These are phyloP conservation scores for Monilinia vaccinii-corymbosi DNA, from an alignment of 2,329 filamentous ascomycete species.

Conservation along the genomic window DNA sequence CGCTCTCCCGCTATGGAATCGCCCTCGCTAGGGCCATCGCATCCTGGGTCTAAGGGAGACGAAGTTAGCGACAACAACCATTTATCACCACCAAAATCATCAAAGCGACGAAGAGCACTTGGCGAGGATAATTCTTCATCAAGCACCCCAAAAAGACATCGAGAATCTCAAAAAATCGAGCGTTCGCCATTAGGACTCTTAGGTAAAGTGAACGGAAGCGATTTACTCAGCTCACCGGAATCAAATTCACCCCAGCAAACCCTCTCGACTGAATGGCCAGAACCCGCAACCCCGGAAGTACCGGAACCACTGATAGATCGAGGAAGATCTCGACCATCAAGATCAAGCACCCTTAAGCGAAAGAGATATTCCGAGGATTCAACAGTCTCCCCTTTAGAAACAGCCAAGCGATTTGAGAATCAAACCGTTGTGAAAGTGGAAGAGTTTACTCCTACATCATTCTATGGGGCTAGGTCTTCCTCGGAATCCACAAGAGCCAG, in stretches of 20 bases:
- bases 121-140: neutral
- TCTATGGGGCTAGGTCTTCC: neutral
- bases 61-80: neutral
- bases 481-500: conserved; percentile 9
- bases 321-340: neutral
- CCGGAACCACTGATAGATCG: neutral
- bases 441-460: neutral
- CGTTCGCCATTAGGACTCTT: neutral
- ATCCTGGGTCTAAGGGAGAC: neutral
- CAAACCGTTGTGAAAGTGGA: conserved; percentile 12
- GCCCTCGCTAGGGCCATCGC: conserved; percentile 16
- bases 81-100: neutral
- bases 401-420: conserved; percentile 6
- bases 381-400: conserved; percentile 7
- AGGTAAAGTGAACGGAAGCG: neutral
- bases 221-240: neutral
- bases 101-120: neutral
- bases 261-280: neutral
- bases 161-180: neutral
- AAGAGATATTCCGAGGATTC: conserved; percentile 16
- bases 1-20: conserved; percentile 19
- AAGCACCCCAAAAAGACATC: neutral
- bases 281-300: neutral
- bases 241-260: neutral
- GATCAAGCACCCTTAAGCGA: conserved; percentile 17